Evolutionary conservation across 345 rosid species (phyloP), one percentile per base, ranked within the genome.

Genomic region (Camelina laxa): DNA sequence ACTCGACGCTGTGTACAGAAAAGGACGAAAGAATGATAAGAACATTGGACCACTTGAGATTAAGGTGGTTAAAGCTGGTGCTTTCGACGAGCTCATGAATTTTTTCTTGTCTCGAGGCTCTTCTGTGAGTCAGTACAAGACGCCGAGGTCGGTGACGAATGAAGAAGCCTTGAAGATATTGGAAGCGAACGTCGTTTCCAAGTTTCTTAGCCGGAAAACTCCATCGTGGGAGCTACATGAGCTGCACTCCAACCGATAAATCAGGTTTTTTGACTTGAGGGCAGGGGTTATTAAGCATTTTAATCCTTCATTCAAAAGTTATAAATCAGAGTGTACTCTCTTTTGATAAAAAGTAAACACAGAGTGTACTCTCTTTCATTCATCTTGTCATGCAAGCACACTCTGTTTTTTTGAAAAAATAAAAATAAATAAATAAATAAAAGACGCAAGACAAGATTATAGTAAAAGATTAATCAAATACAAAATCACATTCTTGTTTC

Each of bases 61-160:
- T 58, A 88, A 91, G 56, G 89, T 93, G 50, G 96, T 91, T 61
- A 82, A 20, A 54, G 69, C 74, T 24, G 96, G 93, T 38, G 67
- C 92, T 67, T 93, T 93, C 30, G 93, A 93, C 24, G 85, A 85
- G 6, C 87, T 91, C 20, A 91, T 93, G 98, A 89, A 84, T 69
- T 86, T 83, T 5, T 91, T 38, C 70, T n/a, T 91, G 8, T 86
- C 91, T 22, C 84, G 79, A 61, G 98, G 98, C 3, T 93, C 98
- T 49, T 93, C 98, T 0, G 83, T 91, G 60, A 93, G 92, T 78
- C 98, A 93, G 57, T 93, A 93, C 84, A 93, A 93, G 85, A 93
- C 97, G 0, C 96, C 97, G 2, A 87, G 97, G 71, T 91, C 92
- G 73, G 87, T 93, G 70, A 84, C 76, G n/a, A 82, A 80, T 15